Evolutionary conservation across 345 rosid species (phyloP), one percentile per base, ranked within the genome.

Genomic region (Pistacia integerrima): DNA sequence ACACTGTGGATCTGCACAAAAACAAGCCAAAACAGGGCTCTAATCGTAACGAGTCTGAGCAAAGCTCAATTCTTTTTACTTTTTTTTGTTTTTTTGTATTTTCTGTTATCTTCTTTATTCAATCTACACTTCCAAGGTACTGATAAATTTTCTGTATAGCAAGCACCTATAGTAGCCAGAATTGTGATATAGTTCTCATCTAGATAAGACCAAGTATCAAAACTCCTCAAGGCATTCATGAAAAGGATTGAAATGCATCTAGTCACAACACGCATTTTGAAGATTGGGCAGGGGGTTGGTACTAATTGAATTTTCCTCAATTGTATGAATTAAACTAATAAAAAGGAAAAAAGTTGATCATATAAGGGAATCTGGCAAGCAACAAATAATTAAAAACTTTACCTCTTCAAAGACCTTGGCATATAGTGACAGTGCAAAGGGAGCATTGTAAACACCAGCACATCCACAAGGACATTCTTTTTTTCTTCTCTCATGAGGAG

Each of bases 401-500:
- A 88, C 97, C 96, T 93, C 94, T 70, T 90, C 94, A 69, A 93
- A 93, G 78, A 90, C 91, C 84, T 88, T 91, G 60, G 94, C 90
- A 80, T 91, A 88, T 25, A 90, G 75, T 17, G 97, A 85, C 67
- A 93, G 77, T 4, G 97, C 94, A 78, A 86, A 72, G 2, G 96
- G 94, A 57, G 97, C 94, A 67, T 79, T 93, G 82, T 84, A 91
- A 76, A 93, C 90, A 70, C 98, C 98, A 81, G 98, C 98, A 83
- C 99, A 96, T 64, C 99, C 97, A 52, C 94, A 91, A 1, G 97
- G 48, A 76, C 97, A 76, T 81, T 96, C 99, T 78, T 96, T 96
- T 78, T 82, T 90, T 74, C 1, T 81, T 77, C 83, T 85, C 80
- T 96, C 99, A 78, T 96, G 99, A 60, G 98, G 97, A 80, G 98